Conservation (phyloP, 2,329 filamentous ascomycete species). For the Epichloe uncinata region DNA sequence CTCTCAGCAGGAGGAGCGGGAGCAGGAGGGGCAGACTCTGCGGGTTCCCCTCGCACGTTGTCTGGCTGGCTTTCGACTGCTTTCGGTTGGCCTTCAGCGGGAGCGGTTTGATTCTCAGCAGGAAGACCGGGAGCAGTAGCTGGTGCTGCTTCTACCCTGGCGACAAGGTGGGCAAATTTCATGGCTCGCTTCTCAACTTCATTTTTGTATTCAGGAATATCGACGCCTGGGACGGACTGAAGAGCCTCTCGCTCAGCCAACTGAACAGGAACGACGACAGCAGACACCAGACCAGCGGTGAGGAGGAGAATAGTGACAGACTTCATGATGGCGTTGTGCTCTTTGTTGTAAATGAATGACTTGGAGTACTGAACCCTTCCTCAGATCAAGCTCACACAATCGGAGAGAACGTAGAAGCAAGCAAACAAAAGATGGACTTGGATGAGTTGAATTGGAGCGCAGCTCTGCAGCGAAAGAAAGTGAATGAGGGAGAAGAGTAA, state of each 20-base stretch:
- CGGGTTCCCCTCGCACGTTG: no score
- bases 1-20: neutral
- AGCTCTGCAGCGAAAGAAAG: conserved; percentile 14
- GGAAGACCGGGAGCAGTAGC: neutral
- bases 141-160: neutral
- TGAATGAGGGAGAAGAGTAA: conserved; percentile 7
- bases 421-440: no score
- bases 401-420: conserved; percentile 1
- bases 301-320: conserved; percentile 15
- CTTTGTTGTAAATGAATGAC: neutral
- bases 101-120: no score
- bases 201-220: neutral
- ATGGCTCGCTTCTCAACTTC: conserved; percentile 1
- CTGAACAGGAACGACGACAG: conserved; percentile 13
- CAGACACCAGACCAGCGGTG: conserved; percentile 18
- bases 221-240: conserved; percentile 1
- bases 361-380: neutral
- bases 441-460: conserved; percentile 10
- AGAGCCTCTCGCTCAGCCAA: conserved; percentile 8
- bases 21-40: neutral
- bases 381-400: neutral
- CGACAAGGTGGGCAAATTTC: neutral
- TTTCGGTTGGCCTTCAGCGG: no score
- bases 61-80: no score
- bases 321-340: conserved; percentile 13